These are phyloP conservation scores for Coniosporium tulheliwenetii DNA, from an alignment of 2,329 filamentous ascomycete species.

Conservation along the genomic window DNA sequence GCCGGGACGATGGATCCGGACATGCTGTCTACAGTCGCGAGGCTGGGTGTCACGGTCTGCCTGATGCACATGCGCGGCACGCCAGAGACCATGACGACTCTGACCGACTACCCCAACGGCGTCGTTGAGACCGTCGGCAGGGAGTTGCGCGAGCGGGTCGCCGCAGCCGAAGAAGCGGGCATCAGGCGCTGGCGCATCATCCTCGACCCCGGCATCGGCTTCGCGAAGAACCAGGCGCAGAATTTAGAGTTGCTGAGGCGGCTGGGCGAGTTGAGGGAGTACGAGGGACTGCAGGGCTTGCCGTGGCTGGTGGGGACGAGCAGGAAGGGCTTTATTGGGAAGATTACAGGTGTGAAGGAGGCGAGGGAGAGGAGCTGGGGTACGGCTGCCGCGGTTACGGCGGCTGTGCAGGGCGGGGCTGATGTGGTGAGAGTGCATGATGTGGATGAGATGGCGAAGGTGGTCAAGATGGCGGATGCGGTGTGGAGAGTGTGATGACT, in stretches of 20 bases:
- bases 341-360: conserved; percentile 58
- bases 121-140: conserved; percentile 47
- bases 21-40: conserved; percentile 71
- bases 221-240: conserved; percentile 70
- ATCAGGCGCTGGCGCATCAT: conserved; percentile 88
- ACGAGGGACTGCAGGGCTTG: conserved; percentile 49
- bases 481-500: conserved; percentile 46
- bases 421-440: conserved; percentile 92
- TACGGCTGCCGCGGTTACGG: conserved; percentile 75
- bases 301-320: conserved; percentile 86
- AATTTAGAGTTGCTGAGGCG: conserved; percentile 59
- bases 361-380: conserved; percentile 63
- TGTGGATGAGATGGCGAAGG: conserved; percentile 69
- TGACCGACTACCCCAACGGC: conserved; percentile 53
- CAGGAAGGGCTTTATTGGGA: conserved; percentile 78
- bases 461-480: conserved; percentile 81
- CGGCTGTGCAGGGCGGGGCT: conserved; percentile 72
- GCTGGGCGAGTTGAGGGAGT: conserved; percentile 24
- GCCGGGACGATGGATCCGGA: conserved; percentile 61
- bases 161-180: conserved; percentile 64
- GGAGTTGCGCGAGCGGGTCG: conserved; percentile 57
- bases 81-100: conserved; percentile 61
- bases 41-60: conserved; percentile 60
- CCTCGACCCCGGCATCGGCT: conserved; percentile 85
- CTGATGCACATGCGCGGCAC: conserved; percentile 93